phyloP scores from a whole-genome alignment of 1,284 basidiomycete species.

The Schizopora paradoxa region DNA sequence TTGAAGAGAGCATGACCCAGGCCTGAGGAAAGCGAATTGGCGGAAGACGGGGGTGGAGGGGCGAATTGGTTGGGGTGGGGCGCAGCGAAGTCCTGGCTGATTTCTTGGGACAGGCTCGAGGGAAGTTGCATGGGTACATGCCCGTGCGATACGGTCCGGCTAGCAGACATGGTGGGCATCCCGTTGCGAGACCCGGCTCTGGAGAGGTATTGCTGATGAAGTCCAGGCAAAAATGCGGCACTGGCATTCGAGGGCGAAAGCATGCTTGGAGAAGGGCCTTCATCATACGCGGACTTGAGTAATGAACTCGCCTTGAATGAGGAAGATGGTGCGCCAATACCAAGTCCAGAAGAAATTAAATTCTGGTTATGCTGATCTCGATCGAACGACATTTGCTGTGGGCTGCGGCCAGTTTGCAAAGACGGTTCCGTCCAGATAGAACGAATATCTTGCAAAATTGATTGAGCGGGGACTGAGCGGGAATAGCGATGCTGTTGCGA shows the following conservation, averaged over 20 bases:
- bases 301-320: slow-evolving; percentile 42
- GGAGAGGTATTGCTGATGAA: slow-evolving; percentile 52
- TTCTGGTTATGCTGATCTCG: slow-evolving; percentile 1
- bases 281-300: slow-evolving; percentile 32
- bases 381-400: not conserved
- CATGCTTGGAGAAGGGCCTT: slow-evolving; percentile 35
- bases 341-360: slow-evolving; percentile 1
- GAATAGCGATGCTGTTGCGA: slow-evolving; percentile 62
- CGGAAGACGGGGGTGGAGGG: not conserved
- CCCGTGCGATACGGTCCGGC: slow-evolving; percentile 14
- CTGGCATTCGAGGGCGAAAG: slow-evolving; percentile 68
- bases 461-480: slow-evolving; percentile 70
- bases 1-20: not conserved
- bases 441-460: slow-evolving; percentile 64
- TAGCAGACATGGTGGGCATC: too few relatives aligned
- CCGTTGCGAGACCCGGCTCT: slow-evolving; percentile 4
- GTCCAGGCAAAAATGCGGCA: slow-evolving; percentile 67
- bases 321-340: slow-evolving; percentile 3
- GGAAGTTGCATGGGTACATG: slow-evolving; percentile 6
- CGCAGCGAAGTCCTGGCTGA: not conserved
- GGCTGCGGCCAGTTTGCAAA: not conserved
- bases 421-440: slow-evolving; percentile 61
- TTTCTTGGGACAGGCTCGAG: slow-evolving; percentile 4
- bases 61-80: not conserved
- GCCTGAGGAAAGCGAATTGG: slow-evolving; percentile 4